phyloP scores from a whole-genome alignment of 140 eudicot species.

The Flaveria floridana region DNA sequence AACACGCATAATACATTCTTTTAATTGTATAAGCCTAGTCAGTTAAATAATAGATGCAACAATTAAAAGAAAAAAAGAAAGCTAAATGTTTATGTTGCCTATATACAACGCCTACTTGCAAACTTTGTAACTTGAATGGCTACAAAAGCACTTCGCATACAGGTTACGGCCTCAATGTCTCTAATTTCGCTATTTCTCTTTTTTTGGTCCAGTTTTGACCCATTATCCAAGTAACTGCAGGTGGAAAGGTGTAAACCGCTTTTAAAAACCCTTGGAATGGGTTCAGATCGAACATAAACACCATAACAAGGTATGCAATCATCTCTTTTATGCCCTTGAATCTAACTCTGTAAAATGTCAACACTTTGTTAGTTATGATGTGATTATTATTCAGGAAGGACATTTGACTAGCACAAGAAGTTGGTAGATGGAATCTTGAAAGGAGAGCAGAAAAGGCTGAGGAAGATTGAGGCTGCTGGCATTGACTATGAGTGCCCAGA shows the following conservation, averaged over 20 bases:
- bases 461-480: conserved; percentile 83
- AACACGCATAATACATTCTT: too few relatives aligned
- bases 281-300: conserved; percentile 64
- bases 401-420: conserved; percentile 72
- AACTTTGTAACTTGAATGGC: not conserved
- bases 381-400: conserved; percentile 53
- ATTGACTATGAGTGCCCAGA: conserved; percentile 75
- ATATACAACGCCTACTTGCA: not conserved
- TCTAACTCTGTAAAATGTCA: not conserved
- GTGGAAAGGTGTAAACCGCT: conserved; percentile 84
- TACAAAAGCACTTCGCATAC: too few relatives aligned
- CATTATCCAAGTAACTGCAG: conserved; percentile 29
- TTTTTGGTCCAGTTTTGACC: not conserved
- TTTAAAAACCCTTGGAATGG: conserved; percentile 66
- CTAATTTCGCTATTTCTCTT: not conserved
- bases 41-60: too few relatives aligned
- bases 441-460: conserved; percentile 63
- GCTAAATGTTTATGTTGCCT: not conserved
- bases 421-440: conserved; percentile 62
- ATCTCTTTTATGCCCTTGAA: not conserved
- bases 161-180: conserved; percentile 21
- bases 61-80: too few relatives aligned
- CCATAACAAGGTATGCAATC: conserved; percentile 59
- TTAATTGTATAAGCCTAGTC: too few relatives aligned
- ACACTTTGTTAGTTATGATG: not conserved